Evolutionary conservation across 1,284 basidiomycete genomes (phyloP).

Genomic region (Pholiota adiposa): DNA sequence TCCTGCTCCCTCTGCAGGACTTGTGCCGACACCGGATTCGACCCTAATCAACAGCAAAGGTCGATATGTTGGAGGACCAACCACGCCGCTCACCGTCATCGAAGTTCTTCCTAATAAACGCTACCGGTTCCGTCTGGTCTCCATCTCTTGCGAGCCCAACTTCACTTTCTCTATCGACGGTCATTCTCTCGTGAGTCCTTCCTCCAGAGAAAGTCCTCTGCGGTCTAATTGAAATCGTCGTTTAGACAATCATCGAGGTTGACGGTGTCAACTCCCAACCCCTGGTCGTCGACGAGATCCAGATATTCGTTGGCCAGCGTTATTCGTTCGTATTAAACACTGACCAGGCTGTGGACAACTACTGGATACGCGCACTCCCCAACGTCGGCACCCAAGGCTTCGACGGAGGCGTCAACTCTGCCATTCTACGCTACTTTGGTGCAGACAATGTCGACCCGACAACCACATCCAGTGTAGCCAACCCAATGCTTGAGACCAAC

Average conservation of each 20-base stretch:
- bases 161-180: constrained; percentile 48
- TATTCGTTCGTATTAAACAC: constrained; percentile 24
- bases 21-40: constrained; percentile 30
- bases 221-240: too few species aligned
- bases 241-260: constrained; percentile 53
- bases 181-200: constrained; percentile 39
- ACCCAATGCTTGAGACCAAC: constrained; percentile 40
- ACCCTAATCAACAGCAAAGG: constrained; percentile 45
- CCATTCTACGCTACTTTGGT: constrained; percentile 56
- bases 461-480: constrained; percentile 31
- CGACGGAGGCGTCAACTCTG: constrained; percentile 47
- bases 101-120: constrained; percentile 34
- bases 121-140: constrained; percentile 53
- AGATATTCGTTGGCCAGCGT: constrained; percentile 33
- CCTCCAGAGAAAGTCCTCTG: too few species aligned
- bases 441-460: constrained; percentile 49
- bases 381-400: constrained; percentile 28
- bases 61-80: constrained; percentile 33
- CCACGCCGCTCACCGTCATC: constrained; percentile 36
- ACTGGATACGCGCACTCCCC: constrained; percentile 28
- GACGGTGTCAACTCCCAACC: constrained; percentile 50
- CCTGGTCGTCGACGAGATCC: constrained; percentile 40
- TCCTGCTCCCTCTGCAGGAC: constrained; percentile 43
- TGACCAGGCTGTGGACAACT: constrained; percentile 18
- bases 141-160: constrained; percentile 47